These are phyloP conservation scores for Stemphylium vesicarium DNA, from an alignment of 2,329 filamentous ascomycete genomes.

Conservation along the genomic window DNA sequence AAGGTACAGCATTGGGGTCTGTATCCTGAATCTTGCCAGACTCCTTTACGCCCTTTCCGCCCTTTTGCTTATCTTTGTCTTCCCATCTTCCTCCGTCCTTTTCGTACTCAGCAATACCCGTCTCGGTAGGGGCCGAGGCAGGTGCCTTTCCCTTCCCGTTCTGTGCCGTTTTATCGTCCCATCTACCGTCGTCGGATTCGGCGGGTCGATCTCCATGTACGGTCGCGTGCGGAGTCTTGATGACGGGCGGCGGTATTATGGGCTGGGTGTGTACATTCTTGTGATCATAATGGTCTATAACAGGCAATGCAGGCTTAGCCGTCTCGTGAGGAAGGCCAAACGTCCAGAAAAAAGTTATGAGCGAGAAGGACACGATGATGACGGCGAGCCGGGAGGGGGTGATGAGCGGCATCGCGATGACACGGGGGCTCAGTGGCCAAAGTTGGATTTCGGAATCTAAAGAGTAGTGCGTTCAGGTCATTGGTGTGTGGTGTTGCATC, in stretches of 20 bases:
- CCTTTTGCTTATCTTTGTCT: constrained; percentile 18
- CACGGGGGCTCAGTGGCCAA: background rate
- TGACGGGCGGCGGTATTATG: constrained; percentile 27
- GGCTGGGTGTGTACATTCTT: constrained; percentile 28
- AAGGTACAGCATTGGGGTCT: constrained; percentile 2
- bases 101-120: constrained; percentile 19
- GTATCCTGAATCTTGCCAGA: no score
- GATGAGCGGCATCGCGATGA: constrained; percentile 37
- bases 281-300: constrained; percentile 32
- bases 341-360: constrained; percentile 43
- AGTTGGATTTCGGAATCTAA: background rate
- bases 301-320: constrained; percentile 25
- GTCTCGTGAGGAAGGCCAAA: constrained; percentile 33
- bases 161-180: constrained; percentile 18
- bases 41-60: constrained; percentile 6
- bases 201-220: constrained; percentile 11
- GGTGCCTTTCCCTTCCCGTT: constrained; percentile 1
- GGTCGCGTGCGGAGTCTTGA: constrained; percentile 16
- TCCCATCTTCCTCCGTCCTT: constrained; percentile 30
- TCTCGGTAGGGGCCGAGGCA: constrained; percentile 9
- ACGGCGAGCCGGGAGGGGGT: constrained; percentile 43
- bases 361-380: constrained; percentile 31
- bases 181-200: constrained; percentile 19
- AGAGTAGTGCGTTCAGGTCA: background rate
- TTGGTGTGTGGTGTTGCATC: background rate